phyloP scores from a whole-genome alignment of 169 alveolate genomes.

The Cryptosporidium muris region DNA sequence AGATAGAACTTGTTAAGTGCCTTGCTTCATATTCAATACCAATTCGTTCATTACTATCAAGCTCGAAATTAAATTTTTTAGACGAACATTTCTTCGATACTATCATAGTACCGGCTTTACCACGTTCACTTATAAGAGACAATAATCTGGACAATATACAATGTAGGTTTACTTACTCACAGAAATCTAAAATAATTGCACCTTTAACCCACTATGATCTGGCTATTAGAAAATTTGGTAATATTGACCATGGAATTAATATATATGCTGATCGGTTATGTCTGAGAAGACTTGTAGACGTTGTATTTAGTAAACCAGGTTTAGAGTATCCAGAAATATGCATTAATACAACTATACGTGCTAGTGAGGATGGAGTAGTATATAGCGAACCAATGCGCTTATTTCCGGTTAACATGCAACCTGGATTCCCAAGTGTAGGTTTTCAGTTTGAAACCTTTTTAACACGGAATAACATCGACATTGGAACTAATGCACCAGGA shows the following conservation, averaged over 20 bases:
- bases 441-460: conserved; percentile 57
- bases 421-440: conserved; percentile 59
- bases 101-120: conserved; percentile 33
- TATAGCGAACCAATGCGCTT: background rate
- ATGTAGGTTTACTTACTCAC: conserved; percentile 38
- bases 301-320: background rate
- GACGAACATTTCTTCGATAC: conserved; percentile 6
- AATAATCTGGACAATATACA: conserved; percentile 15
- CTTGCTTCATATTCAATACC: conserved; percentile 35
- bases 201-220: conserved; percentile 42
- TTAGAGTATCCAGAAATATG: conserved; percentile 22
- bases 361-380: background rate
- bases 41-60: conserved; percentile 1
- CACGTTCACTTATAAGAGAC: conserved; percentile 34
- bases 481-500: conserved; percentile 27
- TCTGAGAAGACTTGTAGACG: conserved; percentile 22
- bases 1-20: conserved; percentile 8
- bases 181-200: conserved; percentile 24
- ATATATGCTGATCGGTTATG: conserved; percentile 57
- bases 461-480: conserved; percentile 15
- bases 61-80: background rate
- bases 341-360: conserved; percentile 7
- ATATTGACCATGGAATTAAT: background rate
- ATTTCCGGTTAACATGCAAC: conserved; percentile 31
- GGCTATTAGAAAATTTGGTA: background rate